A percentile compares a stretch with the other conserved stretches of the same genome.
Evolutionary conservation across 108 stramenopile species (phyloP).

Genomic region (Schizochytrium sp.): DNA sequence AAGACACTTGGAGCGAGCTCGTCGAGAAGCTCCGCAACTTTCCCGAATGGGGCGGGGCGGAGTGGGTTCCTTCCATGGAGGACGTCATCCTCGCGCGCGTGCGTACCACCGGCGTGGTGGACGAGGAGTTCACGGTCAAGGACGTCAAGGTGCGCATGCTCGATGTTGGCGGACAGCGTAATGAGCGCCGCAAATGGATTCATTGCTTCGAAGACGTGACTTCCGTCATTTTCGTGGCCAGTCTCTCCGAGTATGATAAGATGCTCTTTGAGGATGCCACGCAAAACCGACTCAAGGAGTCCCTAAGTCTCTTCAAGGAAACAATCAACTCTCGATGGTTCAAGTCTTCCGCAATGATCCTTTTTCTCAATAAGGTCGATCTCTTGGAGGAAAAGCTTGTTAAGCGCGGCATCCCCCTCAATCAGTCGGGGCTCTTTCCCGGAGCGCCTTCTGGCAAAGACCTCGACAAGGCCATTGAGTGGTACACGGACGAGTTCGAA

Average conservation of each 20-base stretch:
- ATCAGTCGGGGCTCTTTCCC: slow-evolving; percentile 52
- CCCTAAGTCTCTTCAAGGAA: slow-evolving; percentile 24
- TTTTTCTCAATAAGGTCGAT: slow-evolving; percentile 38
- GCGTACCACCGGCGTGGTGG: slow-evolving; percentile 32
- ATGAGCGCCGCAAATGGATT: slow-evolving; percentile 51
- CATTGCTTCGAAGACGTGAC: slow-evolving; percentile 38
- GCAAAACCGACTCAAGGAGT: slow-evolving; percentile 26
- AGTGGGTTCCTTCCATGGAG: slow-evolving; percentile 19
- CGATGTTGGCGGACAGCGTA: slow-evolving; percentile 52
- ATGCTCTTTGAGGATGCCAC: slow-evolving; percentile 27
- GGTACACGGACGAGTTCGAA: slow-evolving; percentile 85
- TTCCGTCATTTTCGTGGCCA: slow-evolving; percentile 32
- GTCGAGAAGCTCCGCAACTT: not conserved
- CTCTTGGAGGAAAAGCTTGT: slow-evolving; percentile 24
- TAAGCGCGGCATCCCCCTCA: not conserved
- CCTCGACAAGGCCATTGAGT: slow-evolving; percentile 75
- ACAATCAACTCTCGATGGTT: slow-evolving; percentile 21
- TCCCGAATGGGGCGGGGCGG: not conserved
- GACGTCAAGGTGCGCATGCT: slow-evolving; percentile 30
- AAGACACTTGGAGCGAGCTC: slow-evolving; percentile 23
- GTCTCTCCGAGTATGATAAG: slow-evolving; percentile 31
- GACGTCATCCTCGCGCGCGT: slow-evolving; percentile 31
- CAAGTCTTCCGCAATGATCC: slow-evolving; percentile 17
- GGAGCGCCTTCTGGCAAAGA: slow-evolving; percentile 69
- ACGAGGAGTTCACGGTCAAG: slow-evolving; percentile 15